Percentiles rank a stretch among this genome's conserved stretches.
Evolutionary conservation across 2,329 filamentous ascomycete species (phyloP).

Genomic region (Acephala macrosclerotiorum): DNA sequence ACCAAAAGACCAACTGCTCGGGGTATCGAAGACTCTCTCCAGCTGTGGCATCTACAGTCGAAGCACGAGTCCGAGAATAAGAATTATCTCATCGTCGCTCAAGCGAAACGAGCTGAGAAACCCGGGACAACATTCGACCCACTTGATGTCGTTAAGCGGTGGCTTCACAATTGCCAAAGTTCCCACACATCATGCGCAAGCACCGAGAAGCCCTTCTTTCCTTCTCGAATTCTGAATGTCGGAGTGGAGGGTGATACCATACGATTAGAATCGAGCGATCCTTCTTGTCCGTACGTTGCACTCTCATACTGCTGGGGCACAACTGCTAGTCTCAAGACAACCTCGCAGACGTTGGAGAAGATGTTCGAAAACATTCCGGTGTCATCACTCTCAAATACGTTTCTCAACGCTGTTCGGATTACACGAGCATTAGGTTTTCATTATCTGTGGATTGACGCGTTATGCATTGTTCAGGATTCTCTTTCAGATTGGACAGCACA

Average conservation of each 20-base stretch:
- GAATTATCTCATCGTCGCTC: slow-evolving; percentile 8
- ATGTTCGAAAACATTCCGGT: slow-evolving; percentile 12
- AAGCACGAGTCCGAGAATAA: slow-evolving; percentile 2
- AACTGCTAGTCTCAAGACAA: slow-evolving; percentile 11
- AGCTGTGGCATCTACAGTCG: neutral
- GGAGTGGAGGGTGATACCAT: slow-evolving; percentile 9
- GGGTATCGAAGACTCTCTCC: slow-evolving; percentile 12
- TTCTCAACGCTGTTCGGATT: slow-evolving; percentile 17
- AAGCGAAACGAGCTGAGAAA: neutral
- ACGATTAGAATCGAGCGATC: slow-evolving; percentile 11
- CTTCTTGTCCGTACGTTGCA: slow-evolving; percentile 15
- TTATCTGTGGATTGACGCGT: slow-evolving; percentile 24
- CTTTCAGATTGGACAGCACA: slow-evolving; percentile 17
- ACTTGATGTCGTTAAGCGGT: slow-evolving; percentile 6
- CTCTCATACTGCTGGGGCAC: slow-evolving; percentile 19
- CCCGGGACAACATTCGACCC: slow-evolving; percentile 5
- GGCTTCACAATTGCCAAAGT: slow-evolving; percentile 6
- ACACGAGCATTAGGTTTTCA: slow-evolving; percentile 16
- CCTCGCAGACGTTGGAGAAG: slow-evolving; percentile 7
- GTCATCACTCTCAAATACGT: slow-evolving; percentile 14
- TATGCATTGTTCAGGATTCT: slow-evolving; percentile 22
- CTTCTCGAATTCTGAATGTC: slow-evolving; percentile 16
- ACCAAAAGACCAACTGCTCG: slow-evolving; percentile 14
- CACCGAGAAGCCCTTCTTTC: slow-evolving; percentile 5
- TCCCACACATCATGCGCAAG: slow-evolving; percentile 4